These are phyloP conservation scores for Candida alai DNA, from an alignment of 805 yeast species.

Conservation along the genomic window DNA sequence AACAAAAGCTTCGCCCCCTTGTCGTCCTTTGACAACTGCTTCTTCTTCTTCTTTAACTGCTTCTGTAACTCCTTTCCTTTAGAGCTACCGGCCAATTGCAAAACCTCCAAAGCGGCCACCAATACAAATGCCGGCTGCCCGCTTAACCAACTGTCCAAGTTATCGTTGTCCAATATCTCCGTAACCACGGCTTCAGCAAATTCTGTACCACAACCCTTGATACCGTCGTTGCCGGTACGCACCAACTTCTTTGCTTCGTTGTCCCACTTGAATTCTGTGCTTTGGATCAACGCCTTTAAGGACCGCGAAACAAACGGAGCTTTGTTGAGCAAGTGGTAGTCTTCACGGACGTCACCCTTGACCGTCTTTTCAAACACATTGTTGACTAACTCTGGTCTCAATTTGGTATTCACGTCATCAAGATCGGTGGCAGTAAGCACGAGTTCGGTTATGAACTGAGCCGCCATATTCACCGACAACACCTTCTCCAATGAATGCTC, in stretches of 20 bases:
- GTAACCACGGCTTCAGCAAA: slow-evolving; percentile 55
- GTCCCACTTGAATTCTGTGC: slow-evolving; percentile 76
- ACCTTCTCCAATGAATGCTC: slow-evolving; percentile 46
- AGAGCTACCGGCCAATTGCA: slow-evolving; percentile 36
- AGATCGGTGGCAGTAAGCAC: slow-evolving; percentile 42
- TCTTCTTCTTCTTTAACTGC: slow-evolving; percentile 49
- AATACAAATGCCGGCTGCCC: slow-evolving; percentile 75
- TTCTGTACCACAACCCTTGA: slow-evolving; percentile 50
- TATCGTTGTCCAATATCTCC: slow-evolving; percentile 46
- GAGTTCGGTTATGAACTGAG: slow-evolving; percentile 79
- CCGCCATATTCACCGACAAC: slow-evolving; percentile 68
- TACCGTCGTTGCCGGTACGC: slow-evolving; percentile 36
- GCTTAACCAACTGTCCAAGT: slow-evolving; percentile 59
- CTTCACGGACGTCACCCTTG: slow-evolving; percentile 64
- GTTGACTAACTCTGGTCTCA: slow-evolving; percentile 48
- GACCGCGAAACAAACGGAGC: slow-evolving; percentile 70
- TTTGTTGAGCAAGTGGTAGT: slow-evolving; percentile 62
- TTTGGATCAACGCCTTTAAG: slow-evolving; percentile 73
- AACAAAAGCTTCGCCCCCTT: slow-evolving; percentile 54
- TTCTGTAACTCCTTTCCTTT: slow-evolving; percentile 48
- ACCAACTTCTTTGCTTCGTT: slow-evolving; percentile 42
- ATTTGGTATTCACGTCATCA: slow-evolving; percentile 34
- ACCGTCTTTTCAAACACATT: slow-evolving; percentile 52
- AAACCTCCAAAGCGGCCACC: slow-evolving; percentile 71
- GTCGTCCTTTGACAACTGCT: slow-evolving; percentile 46